These are phyloP conservation scores for Nakazawaea peltata DNA, from an alignment of 805 yeast genomes.

Conservation along the genomic window DNA sequence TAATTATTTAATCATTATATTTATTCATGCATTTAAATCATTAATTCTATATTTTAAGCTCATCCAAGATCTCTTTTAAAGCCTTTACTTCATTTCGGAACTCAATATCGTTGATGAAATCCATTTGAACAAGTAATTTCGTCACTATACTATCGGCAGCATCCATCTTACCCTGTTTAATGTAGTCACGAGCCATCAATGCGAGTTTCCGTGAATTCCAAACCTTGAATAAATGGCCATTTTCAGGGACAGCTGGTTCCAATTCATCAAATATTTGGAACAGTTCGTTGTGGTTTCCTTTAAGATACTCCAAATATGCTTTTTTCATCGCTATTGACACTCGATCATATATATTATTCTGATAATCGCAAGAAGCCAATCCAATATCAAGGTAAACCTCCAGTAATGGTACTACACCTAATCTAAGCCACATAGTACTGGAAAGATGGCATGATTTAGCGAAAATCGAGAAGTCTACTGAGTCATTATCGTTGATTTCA, in stretches of 20 bases:
- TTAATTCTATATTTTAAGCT: slow-evolving; percentile 1
- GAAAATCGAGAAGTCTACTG: slow-evolving; percentile 25
- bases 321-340: slow-evolving; percentile 30
- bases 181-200: slow-evolving; percentile 26
- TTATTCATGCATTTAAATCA: not conserved
- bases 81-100: slow-evolving; percentile 27
- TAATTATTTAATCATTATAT: not conserved
- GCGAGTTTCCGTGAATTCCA: slow-evolving; percentile 33
- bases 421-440: slow-evolving; percentile 41
- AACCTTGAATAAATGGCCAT: slow-evolving; percentile 29
- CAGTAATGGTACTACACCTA: slow-evolving; percentile 40
- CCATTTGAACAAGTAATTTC: slow-evolving; percentile 19
- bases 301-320: slow-evolving; percentile 26
- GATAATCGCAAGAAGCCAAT: slow-evolving; percentile 26
- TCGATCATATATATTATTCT: slow-evolving; percentile 30
- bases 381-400: slow-evolving; percentile 41
- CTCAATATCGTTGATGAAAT: slow-evolving; percentile 26
- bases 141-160: slow-evolving; percentile 28
- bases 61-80: slow-evolving; percentile 28
- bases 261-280: slow-evolving; percentile 26
- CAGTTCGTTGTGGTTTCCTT: slow-evolving; percentile 33
- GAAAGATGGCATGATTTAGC: slow-evolving; percentile 37
- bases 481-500: slow-evolving; percentile 18
- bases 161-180: slow-evolving; percentile 29
- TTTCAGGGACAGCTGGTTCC: slow-evolving; percentile 14